Conservation (phyloP, 352 stramenopile species). For the Pilasporangium apinafurcum region DNA sequence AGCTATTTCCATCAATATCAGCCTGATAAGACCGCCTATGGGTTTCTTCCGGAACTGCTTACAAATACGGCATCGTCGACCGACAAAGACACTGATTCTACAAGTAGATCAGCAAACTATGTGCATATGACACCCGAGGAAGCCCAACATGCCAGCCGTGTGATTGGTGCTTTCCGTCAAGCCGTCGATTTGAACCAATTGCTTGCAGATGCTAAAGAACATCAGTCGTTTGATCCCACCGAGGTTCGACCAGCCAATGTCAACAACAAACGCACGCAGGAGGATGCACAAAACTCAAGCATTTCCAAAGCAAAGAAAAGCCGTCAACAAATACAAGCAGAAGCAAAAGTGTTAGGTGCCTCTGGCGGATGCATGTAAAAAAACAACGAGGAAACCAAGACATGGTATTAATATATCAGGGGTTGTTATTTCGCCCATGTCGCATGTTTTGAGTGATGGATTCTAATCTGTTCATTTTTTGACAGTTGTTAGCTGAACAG, state of each 20-base stretch:
- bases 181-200: conserved; percentile 30
- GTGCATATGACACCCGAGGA: conserved; percentile 9
- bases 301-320: conserved; percentile 8
- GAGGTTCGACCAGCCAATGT: conserved; percentile 12
- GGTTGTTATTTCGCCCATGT: no score
- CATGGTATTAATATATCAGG: no score
- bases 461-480: no score
- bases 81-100: neutral
- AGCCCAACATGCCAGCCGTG: conserved; percentile 11
- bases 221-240: conserved; percentile 2
- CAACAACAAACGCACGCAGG: neutral
- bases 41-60: conserved; percentile 84
- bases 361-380: conserved; percentile 18
- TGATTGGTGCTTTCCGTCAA: conserved; percentile 32
- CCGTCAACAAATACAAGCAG: conserved; percentile 29
- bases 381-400: no score
- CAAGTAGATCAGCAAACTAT: conserved; percentile 8
- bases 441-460: neutral
- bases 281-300: neutral
- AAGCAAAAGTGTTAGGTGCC: conserved; percentile 22
- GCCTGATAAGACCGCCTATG: conserved; percentile 62
- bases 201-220: conserved; percentile 17
- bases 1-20: conserved; percentile 90
- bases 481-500: neutral
- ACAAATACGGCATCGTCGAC: no score